Evolutionary conservation across 495 filamentous ascomycete genomes (phyloP), one percentile per base, ranked within the genome.

Genomic region (Penicillium coprophilum): DNA sequence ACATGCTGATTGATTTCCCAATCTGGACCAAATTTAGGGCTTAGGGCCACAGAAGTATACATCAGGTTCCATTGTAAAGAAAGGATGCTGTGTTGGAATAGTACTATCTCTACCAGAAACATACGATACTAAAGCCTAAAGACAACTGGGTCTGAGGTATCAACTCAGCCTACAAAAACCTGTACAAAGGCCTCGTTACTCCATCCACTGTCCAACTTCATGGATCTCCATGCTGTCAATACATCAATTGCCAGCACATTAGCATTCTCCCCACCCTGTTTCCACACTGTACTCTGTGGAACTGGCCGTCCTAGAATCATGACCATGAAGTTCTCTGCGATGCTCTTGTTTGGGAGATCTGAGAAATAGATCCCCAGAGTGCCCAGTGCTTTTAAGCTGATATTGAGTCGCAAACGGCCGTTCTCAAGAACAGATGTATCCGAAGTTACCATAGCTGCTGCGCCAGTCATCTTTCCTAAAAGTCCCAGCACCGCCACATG

Each of bases 401-500:
- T 80, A 58, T 83, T 81, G 17, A 92, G 69, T 15, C 83, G 71
- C 27, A 96, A 69, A 5, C 72, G 65, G 3, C 88, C 85, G 41
- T 82, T 86, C 24, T 82, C 73, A 10, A 81, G 71, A 8, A 85
- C 62, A 23, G 74, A 77, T 13, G 84, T 79, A n/a, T 79, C 76
- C 12, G 77, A 85, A 9, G 68, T 73, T 2, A 87, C 63, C 13
- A 97, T 76, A 0, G 91, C 94, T 0, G 89, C 92, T 2, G 85
- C 84, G 8, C 91, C 94, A 3, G 91, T 91, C 87, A 97, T 95
- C 68, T 96, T 96, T 15, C 81, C 89, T 21, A 96, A 59, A 4
- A 98, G 73, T 10, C 94, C 94, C 3, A 98, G 70, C n/a, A 87
- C 82, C 1, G 87, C 87, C 12, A 90, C 71, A 44, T 80, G 63